Evolutionary conservation across 441 rosid species (phyloP), one percentile per base, ranked within the genome.

Genomic region (Sinapis alba): DNA sequence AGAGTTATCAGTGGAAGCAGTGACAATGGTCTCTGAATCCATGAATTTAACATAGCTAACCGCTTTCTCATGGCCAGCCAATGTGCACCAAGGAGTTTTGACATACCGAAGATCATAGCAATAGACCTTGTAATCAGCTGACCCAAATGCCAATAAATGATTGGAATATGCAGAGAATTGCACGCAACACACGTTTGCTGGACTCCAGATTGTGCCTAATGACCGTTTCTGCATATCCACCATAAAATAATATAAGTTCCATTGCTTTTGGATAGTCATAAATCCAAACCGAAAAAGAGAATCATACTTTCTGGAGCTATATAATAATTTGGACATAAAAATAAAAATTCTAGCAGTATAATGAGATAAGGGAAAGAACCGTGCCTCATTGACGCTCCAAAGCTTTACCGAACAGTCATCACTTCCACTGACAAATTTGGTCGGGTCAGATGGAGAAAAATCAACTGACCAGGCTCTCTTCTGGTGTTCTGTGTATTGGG

Each of bases 381-480:
- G 53, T 82, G 51, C 96, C 90, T 92, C 92, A 69, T 86, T 93
- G 73, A 93, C 79, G 79, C 84, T 93, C 96, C 98, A 93, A 45
- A 93, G 83, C 80, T 90, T 90, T 72, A 93, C 94, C 20, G 90
- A 85, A 77, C 93, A 90, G 57, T 93, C 98, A 75, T 93, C 97
- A 78, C 97, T 93, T 80, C 98, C 98, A 69, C 97, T 89, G 69
- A 87, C 98, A 64, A 92, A 86, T 81, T 80, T 87, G 69, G 87
- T 86, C 5, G 96, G 96, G 79, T 86, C 89, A 41, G 83, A 78
- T 28, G 79, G 84, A 30, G 91, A 92, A 80, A 92, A 92, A 83
- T 90, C 93, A 64, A 92, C 91, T 61, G 97, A 92, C 96, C 97
- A 90, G 9, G 96, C 91, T 82, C 97, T 79, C 80, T 84, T 92